Evolutionary conservation across 192 early-diverging fungal species (phyloP).

Genomic region (Backusella psychrophila): DNA sequence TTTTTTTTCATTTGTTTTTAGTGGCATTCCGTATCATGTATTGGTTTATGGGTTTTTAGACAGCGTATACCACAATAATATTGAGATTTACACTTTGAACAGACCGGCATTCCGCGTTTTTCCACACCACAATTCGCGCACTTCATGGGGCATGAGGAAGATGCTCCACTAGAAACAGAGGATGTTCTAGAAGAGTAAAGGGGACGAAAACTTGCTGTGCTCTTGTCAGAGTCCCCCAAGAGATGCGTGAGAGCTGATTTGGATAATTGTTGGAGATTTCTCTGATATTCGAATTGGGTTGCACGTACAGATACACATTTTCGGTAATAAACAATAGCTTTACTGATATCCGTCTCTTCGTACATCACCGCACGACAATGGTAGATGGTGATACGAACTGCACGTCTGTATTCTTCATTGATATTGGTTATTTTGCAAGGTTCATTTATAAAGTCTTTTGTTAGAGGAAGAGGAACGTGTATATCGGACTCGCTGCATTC

Average conservation of each 20-base stretch:
- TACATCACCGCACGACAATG: conserved; percentile 27
- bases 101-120: conserved; percentile 33
- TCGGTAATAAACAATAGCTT: conserved; percentile 28
- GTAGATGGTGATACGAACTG: conserved; percentile 31
- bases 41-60: conserved; percentile 17
- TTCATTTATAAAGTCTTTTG: background rate
- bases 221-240: background rate
- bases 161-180: conserved; percentile 6
- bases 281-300: conserved; percentile 7
- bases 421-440: background rate
- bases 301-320: conserved; percentile 25
- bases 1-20: conserved; percentile 1
- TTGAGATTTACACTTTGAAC: conserved; percentile 28
- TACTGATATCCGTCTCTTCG: conserved; percentile 8
- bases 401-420: conserved; percentile 12
- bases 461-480: background rate
- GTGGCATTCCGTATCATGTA: conserved; percentile 14
- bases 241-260: conserved; percentile 1
- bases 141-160: background rate
- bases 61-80: conserved; percentile 28
- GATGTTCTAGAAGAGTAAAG: conserved; percentile 7
- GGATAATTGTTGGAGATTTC: conserved; percentile 10
- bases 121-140: conserved; percentile 31
- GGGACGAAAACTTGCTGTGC: background rate
- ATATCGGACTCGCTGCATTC: background rate